These are phyloP conservation scores for Pichia sp. DNA, from an alignment of 1,139 yeast genomes.

Conservation along the genomic window DNA sequence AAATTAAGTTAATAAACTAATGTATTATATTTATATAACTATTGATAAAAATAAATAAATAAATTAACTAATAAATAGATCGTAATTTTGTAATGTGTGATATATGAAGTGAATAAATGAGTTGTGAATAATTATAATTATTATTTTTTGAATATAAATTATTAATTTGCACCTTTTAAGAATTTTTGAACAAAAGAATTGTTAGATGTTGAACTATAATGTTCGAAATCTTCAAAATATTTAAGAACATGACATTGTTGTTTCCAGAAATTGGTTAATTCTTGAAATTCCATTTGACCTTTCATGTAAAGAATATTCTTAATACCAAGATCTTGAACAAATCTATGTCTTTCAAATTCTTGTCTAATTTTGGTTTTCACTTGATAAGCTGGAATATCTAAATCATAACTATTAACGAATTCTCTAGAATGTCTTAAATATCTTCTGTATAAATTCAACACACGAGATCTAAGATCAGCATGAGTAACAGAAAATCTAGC, in stretches of 20 bases:
- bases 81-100: not conserved
- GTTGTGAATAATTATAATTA: too few relatives aligned
- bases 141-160: too few relatives aligned
- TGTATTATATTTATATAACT: not conserved
- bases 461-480: slow-evolving; percentile 58
- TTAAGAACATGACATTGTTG: slow-evolving; percentile 82
- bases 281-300: slow-evolving; percentile 91
- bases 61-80: not conserved
- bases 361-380: slow-evolving; percentile 83
- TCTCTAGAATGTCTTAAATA: slow-evolving; percentile 54
- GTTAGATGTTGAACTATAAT: slow-evolving; percentile 42
- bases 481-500: slow-evolving; percentile 61
- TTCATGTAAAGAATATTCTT: slow-evolving; percentile 67
- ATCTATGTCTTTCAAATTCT: slow-evolving; percentile 83
- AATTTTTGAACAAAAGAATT: slow-evolving; percentile 65
- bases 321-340: slow-evolving; percentile 58
- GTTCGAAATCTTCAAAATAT: slow-evolving; percentile 65
- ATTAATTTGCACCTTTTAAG: slow-evolving; percentile 48
- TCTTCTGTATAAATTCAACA: slow-evolving; percentile 66
- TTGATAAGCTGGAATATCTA: slow-evolving; percentile 76
- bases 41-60: not conserved
- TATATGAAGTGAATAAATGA: not conserved
- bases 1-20: slow-evolving; percentile 1
- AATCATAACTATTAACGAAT: slow-evolving; percentile 60
- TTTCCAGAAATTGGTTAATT: slow-evolving; percentile 84